Conservation (phyloP, 805 yeast species). For the Tetrapisispora arboricola region DNA sequence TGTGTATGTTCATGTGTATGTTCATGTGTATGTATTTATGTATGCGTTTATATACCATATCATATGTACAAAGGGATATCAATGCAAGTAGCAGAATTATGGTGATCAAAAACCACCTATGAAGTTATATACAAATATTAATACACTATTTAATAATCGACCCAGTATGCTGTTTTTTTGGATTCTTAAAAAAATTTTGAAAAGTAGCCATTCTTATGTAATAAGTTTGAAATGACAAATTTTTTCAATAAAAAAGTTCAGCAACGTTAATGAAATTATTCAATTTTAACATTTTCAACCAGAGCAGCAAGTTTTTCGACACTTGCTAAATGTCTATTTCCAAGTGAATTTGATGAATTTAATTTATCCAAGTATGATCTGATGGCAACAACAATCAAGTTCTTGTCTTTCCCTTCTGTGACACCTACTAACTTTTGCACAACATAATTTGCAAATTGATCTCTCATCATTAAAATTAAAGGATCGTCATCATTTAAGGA, state of each 20-base stretch:
- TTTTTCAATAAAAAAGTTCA: no score
- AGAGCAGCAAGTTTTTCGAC: constrained; percentile 29
- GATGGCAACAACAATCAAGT: constrained; percentile 59
- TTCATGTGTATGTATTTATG: not conserved
- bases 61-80: not conserved
- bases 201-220: no score
- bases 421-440: constrained; percentile 89
- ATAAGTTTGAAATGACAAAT: no score
- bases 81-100: constrained; percentile 1
- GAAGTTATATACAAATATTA: constrained; percentile 1
- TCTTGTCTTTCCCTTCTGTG: constrained; percentile 60
- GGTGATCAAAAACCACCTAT: not conserved
- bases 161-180: not conserved
- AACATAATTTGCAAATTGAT: constrained; percentile 95
- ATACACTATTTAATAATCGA: constrained; percentile 1
- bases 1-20: not conserved
- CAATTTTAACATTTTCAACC: constrained; percentile 20
- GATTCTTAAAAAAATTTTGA: not conserved
- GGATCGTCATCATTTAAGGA: constrained; percentile 55
- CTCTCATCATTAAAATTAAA: constrained; percentile 88
- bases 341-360: constrained; percentile 23
- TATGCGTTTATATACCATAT: not conserved
- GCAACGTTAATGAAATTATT: not conserved
- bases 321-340: constrained; percentile 30
- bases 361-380: constrained; percentile 64